phyloP scores from a whole-genome alignment of 1,284 basidiomycete species.

The Melampsora larici-populina region DNA sequence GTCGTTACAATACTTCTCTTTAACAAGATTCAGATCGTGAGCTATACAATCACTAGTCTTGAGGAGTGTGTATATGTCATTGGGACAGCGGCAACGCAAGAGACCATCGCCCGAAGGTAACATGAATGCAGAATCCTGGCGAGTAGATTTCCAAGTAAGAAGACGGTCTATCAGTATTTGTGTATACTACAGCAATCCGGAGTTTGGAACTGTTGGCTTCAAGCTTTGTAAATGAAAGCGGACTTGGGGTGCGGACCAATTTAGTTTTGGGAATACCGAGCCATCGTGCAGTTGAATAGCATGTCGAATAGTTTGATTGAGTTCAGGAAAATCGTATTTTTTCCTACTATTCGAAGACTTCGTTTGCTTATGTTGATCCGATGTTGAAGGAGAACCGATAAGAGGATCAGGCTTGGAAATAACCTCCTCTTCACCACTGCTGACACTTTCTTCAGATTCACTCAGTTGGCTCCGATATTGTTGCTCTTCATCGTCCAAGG shows the following conservation, averaged over 20 bases:
- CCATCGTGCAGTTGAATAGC: slow-evolving; percentile 67
- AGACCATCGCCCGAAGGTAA: slow-evolving; percentile 66
- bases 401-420: slow-evolving; percentile 56
- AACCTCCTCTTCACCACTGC: slow-evolving; percentile 57
- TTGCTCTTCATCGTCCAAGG: slow-evolving; percentile 61
- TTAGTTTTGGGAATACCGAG: slow-evolving; percentile 89
- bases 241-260: slow-evolving; percentile 85
- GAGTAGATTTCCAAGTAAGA: neutral
- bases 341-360: slow-evolving; percentile 47
- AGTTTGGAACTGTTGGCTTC: neutral
- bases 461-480: slow-evolving; percentile 56
- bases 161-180: slow-evolving; percentile 35
- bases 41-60: slow-evolving; percentile 88
- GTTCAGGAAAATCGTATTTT: slow-evolving; percentile 67
- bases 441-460: slow-evolving; percentile 62
- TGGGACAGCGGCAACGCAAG: slow-evolving; percentile 77
- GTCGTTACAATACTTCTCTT: slow-evolving; percentile 59
- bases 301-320: slow-evolving; percentile 69
- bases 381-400: slow-evolving; percentile 47
- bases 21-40: slow-evolving; percentile 67
- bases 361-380: slow-evolving; percentile 44
- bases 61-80: slow-evolving; percentile 85
- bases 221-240: neutral
- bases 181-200: slow-evolving; percentile 44
- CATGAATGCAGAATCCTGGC: slow-evolving; percentile 28